Percentiles rank a stretch among this genome's conserved stretches.
Conservation (phyloP, 768 basidiomycete genomes). For the Suillus weaverae region DNA sequence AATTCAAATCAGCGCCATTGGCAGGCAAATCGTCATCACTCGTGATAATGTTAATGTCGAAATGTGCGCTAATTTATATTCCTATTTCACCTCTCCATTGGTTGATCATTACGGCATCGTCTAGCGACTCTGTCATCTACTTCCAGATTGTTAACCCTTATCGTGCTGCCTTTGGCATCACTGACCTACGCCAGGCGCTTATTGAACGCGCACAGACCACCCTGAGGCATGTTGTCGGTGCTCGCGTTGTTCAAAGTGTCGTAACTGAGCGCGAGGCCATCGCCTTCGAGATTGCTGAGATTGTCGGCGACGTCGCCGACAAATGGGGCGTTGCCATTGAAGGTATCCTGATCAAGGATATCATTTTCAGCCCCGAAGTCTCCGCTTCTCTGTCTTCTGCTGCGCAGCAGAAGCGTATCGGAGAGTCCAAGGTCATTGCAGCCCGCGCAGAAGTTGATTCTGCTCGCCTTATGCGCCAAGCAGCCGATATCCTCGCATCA, state of each 20-base stretch:
- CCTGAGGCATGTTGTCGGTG: constrained; percentile 95
- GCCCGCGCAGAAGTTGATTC: constrained; percentile 95
- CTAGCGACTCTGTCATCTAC: constrained; percentile 88
- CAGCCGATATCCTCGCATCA: constrained; percentile 90
- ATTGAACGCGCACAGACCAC: constrained; percentile 91
- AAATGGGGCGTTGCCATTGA: constrained; percentile 98
- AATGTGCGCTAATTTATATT: constrained; percentile 52
- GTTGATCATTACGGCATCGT: constrained; percentile 13
- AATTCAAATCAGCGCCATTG: constrained; percentile 90
- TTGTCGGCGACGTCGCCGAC: constrained; percentile 88
- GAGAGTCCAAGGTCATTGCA: constrained; percentile 95
- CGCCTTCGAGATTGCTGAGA: constrained; percentile 95
- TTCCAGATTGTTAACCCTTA: constrained; percentile 91
- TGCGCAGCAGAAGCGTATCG: constrained; percentile 95
- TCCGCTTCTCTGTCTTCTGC: constrained; percentile 91
- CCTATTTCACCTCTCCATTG: constrained; percentile 1
- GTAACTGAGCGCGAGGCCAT: constrained; percentile 97
- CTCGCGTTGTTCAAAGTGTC: constrained; percentile 90
- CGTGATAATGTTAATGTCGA: constrained; percentile 96
- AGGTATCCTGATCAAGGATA: constrained; percentile 93
- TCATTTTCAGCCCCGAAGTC: constrained; percentile 89
- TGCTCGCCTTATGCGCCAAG: constrained; percentile 94
- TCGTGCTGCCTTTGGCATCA: constrained; percentile 92
- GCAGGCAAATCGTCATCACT: constrained; percentile 87
- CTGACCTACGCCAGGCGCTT: constrained; percentile 83